Evolutionary conservation across 179 eudicot species (phyloP), one percentile per base, ranked within the genome.

Genomic region (Silene vulgaris): DNA sequence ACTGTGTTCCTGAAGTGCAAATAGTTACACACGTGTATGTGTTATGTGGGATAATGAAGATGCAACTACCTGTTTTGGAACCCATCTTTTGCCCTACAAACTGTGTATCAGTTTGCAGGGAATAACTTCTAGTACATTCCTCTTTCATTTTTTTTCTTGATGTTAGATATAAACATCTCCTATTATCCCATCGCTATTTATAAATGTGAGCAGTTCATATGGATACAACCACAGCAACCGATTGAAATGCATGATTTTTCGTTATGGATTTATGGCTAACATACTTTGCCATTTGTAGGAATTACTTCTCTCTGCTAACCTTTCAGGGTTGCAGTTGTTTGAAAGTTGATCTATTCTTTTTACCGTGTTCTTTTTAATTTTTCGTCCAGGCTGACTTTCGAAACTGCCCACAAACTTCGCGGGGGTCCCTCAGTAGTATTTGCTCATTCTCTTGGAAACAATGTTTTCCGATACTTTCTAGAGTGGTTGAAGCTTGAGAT

Each of bases 401-500:
- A 94, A 85, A 92, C 91, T 72, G 95, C 97, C 61, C 89, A 83
- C 83, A 94, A 92, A 81, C 95, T 87, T 72, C 98, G 97, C 29
- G 98, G 97, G 29, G 98, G 98, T 14, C 98, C 98, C 13, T 89
- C 97, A 69, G 37, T 94, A 78, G 97, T 94, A 61, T 94, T 92
- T 82, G 98, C 96, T 65, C 98, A 94, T 84, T 94, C 98, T 71
- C 81, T 94, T 80, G 98, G 98, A 40, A 94, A 94, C 83, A 84
- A 85, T 84, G 95, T 94, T 65, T 94, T 94, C 74, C 96, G 97
- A 60, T 94, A 94, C 91, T 94, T 94, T 81, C 77, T 94, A 79
- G 98, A 92, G 78, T 94, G 98, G 98, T 78, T 94, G 77, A 94
- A 92, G 90, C 87, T 94, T 84, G 98, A 94, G 82, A 84, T 94